These are phyloP conservation scores for Mallotus japonicus DNA, from an alignment of 441 rosid genomes.

Conservation along the genomic window DNA sequence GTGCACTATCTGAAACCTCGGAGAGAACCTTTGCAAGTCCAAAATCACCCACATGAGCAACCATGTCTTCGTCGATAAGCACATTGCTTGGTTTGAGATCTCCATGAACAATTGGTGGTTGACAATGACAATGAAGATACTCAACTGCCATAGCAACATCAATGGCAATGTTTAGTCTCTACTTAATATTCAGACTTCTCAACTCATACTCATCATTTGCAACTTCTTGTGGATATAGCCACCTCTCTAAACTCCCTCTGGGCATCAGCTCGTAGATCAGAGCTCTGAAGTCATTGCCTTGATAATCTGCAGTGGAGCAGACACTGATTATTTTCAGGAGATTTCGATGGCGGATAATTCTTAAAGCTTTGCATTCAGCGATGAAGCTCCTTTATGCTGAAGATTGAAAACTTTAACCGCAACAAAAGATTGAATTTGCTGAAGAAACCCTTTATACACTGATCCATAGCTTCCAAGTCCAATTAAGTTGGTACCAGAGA, in stretches of 20 bases:
- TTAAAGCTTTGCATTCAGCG: conserved; percentile 30
- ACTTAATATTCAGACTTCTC: conserved; percentile 7
- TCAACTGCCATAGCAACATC: conserved; percentile 32
- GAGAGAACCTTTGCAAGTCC: conserved; percentile 13
- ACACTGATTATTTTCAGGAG: conserved; percentile 27
- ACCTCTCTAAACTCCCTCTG: conserved; percentile 27
- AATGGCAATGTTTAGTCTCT: conserved; percentile 31
- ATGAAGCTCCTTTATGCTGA: conserved; percentile 22
- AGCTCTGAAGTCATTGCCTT: conserved; percentile 35
- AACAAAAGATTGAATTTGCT: not conserved
- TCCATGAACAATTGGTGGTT: conserved; percentile 23
- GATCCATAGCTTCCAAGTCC: conserved; percentile 31
- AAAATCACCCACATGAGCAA: conserved; percentile 21
- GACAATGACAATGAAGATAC: conserved; percentile 33
- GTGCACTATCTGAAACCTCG: not conserved
- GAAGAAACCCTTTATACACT: conserved; percentile 32
- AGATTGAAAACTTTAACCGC: conserved; percentile 34
- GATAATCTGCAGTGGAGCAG: conserved; percentile 30
- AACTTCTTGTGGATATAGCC: conserved; percentile 25
- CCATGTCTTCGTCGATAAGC: conserved; percentile 27
- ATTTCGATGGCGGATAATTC: conserved; percentile 32
- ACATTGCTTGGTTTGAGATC: conserved; percentile 27
- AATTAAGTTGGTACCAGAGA: conserved; percentile 23
- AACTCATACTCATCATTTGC: not conserved
- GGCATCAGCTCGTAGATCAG: conserved; percentile 28